phyloP scores from a whole-genome alignment of 495 filamentous ascomycete species.

The Friedmanniomyces endolithicus region DNA sequence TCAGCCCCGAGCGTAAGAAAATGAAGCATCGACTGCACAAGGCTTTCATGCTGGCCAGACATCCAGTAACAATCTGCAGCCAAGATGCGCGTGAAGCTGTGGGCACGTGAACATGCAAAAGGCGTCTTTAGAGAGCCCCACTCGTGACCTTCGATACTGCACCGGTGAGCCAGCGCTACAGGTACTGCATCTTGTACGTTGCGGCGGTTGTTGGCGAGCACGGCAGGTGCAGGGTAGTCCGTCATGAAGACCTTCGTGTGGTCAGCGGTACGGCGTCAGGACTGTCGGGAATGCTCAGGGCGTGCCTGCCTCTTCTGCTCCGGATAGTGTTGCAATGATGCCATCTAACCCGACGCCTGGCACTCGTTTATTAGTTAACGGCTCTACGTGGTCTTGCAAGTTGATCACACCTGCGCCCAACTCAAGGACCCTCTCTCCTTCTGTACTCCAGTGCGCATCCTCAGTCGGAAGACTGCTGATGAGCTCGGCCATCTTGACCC shows the following conservation, averaged over 20 bases:
- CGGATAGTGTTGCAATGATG: constrained; percentile 51
- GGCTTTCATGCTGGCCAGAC: constrained; percentile 59
- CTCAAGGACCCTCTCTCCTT: constrained; percentile 44
- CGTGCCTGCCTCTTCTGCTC: constrained; percentile 42
- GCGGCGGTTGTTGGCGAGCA: constrained; percentile 46
- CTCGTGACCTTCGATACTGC: constrained; percentile 50
- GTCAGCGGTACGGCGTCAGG: not conserved
- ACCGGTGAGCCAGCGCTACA: constrained; percentile 11
- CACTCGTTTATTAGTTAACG: not conserved
- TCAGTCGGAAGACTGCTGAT: constrained; percentile 36
- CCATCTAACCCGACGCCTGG: constrained; percentile 64
- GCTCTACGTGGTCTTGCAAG: not conserved
- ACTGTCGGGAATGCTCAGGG: not conserved
- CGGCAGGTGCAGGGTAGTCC: constrained; percentile 59
- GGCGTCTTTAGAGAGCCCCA: constrained; percentile 55
- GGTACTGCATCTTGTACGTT: constrained; percentile 50
- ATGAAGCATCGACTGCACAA: constrained; percentile 54
- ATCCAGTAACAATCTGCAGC: constrained; percentile 85
- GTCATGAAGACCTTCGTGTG: constrained; percentile 32
- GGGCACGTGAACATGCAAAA: constrained; percentile 39
- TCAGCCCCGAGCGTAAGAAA: constrained; percentile 45
- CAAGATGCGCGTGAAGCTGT: constrained; percentile 54
- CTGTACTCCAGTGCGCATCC: constrained; percentile 37
- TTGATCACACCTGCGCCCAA: constrained; percentile 46
- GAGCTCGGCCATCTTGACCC: constrained; percentile 55